Evolutionary conservation across 1,139 yeast genomes (phyloP).

Genomic region (Diutina rugosa): DNA sequence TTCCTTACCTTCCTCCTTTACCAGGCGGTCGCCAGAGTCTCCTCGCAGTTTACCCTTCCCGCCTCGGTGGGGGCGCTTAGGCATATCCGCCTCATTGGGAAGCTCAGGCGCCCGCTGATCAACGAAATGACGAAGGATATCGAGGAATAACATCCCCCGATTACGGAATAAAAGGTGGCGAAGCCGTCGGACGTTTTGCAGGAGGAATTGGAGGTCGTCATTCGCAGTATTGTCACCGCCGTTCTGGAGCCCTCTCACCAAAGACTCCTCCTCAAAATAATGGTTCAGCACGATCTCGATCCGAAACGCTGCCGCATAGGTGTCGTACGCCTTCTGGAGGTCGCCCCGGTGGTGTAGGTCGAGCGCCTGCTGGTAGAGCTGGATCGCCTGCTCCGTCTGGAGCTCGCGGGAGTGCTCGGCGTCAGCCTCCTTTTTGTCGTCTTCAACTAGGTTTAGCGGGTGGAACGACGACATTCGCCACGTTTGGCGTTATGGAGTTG

Average conservation of each 20-base stretch:
- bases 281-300: slow-evolving; percentile 53
- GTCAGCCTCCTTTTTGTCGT: slow-evolving; percentile 43
- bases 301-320: slow-evolving; percentile 52
- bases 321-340: slow-evolving; percentile 34
- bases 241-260: slow-evolving; percentile 27
- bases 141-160: slow-evolving; percentile 60
- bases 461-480: slow-evolving; percentile 46
- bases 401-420: slow-evolving; percentile 86
- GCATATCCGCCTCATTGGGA: neutral
- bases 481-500: neutral
- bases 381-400: slow-evolving; percentile 78
- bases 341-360: slow-evolving; percentile 39
- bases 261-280: slow-evolving; percentile 27
- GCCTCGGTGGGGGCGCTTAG: neutral
- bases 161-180: slow-evolving; percentile 73
- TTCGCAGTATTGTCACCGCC: slow-evolving; percentile 17
- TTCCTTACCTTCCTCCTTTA: too few relatives aligned
- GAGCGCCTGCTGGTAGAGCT: slow-evolving; percentile 61
- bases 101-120: slow-evolving; percentile 4
- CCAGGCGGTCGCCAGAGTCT: too few relatives aligned
- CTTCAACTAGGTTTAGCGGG: slow-evolving; percentile 70
- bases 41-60: neutral
- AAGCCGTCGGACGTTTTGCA: slow-evolving; percentile 62
- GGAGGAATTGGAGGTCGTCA: slow-evolving; percentile 34
- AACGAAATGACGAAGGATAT: slow-evolving; percentile 18